Evolutionary conservation across 2,329 filamentous ascomycete species (phyloP).

Genomic region (Paracamarosporium sp.): DNA sequence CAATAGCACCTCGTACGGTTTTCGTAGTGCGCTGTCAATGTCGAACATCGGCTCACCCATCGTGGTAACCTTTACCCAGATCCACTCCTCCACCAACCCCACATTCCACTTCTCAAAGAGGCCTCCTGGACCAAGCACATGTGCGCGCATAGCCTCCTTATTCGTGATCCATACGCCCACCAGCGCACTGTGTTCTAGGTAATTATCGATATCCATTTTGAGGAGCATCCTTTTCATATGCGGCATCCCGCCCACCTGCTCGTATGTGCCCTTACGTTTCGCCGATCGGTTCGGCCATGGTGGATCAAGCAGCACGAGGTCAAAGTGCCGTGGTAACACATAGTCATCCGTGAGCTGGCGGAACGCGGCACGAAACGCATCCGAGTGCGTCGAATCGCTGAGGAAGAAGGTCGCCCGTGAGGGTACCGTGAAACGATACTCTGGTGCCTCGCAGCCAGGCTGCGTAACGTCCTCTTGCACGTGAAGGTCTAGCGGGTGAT

Average conservation of each 20-base stretch:
- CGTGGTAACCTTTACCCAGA: conserved; percentile 77
- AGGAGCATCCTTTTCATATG: conserved; percentile 54
- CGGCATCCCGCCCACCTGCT: conserved; percentile 49
- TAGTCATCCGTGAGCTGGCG: conserved; percentile 43
- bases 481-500: conserved; percentile 30
- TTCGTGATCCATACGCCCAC: conserved; percentile 83
- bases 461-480: conserved; percentile 20
- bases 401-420: conserved; percentile 58
- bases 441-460: conserved; percentile 9
- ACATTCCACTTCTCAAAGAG: conserved; percentile 73
- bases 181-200: conserved; percentile 50
- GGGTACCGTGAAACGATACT: conserved; percentile 54
- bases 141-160: conserved; percentile 62
- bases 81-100: conserved; percentile 72
- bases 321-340: conserved; percentile 61
- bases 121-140: conserved; percentile 62
- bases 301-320: conserved; percentile 76
- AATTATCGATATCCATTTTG: conserved; percentile 55
- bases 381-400: conserved; percentile 51
- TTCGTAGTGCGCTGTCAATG: conserved; percentile 69
- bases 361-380: conserved; percentile 47
- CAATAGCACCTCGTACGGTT: conserved; percentile 77
- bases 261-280: conserved; percentile 63
- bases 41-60: conserved; percentile 69
- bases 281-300: conserved; percentile 84